Percentiles rank a stretch among this genome's conserved stretches.
Evolutionary conservation across 495 filamentous ascomycete species (phyloP).

Genomic region (Wilcoxina mikolae): DNA sequence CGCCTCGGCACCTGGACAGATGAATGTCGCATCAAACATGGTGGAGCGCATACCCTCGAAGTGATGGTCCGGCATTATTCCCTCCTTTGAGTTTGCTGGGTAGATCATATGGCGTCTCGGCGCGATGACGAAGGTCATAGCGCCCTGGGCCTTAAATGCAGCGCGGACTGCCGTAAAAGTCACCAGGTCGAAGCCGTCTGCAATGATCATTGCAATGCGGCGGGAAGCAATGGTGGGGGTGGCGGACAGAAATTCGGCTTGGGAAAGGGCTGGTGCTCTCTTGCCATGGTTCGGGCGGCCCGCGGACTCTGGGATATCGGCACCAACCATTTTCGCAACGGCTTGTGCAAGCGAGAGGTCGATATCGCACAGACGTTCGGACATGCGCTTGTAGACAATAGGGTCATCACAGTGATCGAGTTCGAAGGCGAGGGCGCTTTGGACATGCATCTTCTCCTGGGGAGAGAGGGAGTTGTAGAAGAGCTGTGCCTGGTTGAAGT

Average conservation of each 20-base stretch:
- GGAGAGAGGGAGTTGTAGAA: constrained; percentile 71
- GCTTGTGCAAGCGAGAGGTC: constrained; percentile 55
- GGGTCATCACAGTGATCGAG: constrained; percentile 82
- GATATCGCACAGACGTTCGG: constrained; percentile 54
- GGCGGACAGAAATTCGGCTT: constrained; percentile 48
- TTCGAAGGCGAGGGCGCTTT: constrained; percentile 62
- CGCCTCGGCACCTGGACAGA: constrained; percentile 59
- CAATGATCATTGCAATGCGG: constrained; percentile 62
- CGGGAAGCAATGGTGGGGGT: constrained; percentile 55
- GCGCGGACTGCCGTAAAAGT: constrained; percentile 50
- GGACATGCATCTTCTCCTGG: constrained; percentile 56
- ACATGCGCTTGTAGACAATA: constrained; percentile 60
- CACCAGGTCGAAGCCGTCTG: constrained; percentile 60
- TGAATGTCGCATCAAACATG: constrained; percentile 70
- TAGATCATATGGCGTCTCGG: constrained; percentile 45
- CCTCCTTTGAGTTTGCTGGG: constrained; percentile 38
- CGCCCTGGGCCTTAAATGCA: constrained; percentile 44
- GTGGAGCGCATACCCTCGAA: constrained; percentile 71
- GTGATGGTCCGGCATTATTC: constrained; percentile 60
- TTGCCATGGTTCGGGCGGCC: constrained; percentile 48
- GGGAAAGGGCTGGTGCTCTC: constrained; percentile 46
- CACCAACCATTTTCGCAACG: constrained; percentile 57
- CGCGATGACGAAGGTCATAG: constrained; percentile 59
- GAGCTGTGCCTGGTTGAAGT: constrained; percentile 47
- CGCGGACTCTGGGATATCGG: constrained; percentile 37